phyloP scores from a whole-genome alignment of 495 filamentous ascomycete species.

The Collariella sp. region DNA sequence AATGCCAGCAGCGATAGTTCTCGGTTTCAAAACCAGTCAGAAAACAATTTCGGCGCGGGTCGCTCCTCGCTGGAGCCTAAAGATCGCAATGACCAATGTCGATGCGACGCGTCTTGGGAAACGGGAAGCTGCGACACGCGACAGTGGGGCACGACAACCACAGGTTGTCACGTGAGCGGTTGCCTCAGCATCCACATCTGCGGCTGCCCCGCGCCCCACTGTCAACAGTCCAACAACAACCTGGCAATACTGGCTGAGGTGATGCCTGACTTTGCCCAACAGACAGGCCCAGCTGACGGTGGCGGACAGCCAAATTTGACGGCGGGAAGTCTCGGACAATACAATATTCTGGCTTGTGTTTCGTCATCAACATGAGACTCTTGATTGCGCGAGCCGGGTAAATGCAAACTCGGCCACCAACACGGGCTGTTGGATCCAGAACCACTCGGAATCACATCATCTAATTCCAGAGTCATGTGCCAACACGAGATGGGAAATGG shows the following conservation, averaged over 20 bases:
- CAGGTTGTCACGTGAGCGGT: constrained; percentile 21
- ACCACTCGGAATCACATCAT: too few species aligned
- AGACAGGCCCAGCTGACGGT: not conserved
- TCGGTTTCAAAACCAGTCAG: not conserved
- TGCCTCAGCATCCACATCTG: constrained; percentile 1
- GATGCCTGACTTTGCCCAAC: not conserved
- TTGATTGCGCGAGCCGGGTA: not conserved
- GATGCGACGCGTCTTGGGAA: not conserved
- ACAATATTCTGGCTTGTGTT: too few species aligned
- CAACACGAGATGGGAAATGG: not conserved
- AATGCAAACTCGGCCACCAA: not conserved
- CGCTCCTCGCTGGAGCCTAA: not conserved
- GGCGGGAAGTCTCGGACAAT: too few species aligned
- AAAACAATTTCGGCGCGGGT: not conserved
- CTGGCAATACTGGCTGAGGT: not conserved
- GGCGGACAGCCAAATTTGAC: not conserved
- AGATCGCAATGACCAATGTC: too few species aligned
- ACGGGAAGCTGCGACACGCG: not conserved
- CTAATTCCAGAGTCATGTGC: not conserved
- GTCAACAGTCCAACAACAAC: too few species aligned
- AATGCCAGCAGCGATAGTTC: not conserved
- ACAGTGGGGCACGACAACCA: constrained; percentile 10
- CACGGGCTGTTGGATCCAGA: not conserved
- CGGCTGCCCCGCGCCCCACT: not conserved
- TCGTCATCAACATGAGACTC: too few species aligned